phyloP scores from a whole-genome alignment of 345 rosid species.

The Carallia brachiata region DNA sequence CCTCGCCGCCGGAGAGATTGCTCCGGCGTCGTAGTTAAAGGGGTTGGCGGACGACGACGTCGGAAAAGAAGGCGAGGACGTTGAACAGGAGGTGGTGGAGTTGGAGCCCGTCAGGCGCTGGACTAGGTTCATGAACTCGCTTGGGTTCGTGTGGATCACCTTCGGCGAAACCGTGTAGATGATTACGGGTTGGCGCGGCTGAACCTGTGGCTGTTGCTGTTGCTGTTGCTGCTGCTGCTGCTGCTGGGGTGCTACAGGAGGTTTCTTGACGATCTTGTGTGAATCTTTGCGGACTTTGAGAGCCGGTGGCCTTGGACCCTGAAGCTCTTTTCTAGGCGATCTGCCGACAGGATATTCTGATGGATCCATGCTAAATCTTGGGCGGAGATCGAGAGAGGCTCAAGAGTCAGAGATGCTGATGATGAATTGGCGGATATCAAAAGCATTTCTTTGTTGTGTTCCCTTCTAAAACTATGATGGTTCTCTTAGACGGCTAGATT shows the following conservation, averaged over 20 bases:
- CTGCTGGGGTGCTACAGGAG: constrained; percentile 44
- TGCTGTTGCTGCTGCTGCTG: constrained; percentile 25
- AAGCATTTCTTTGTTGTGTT: constrained; percentile 16
- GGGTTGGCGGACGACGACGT: constrained; percentile 17
- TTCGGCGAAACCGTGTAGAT: constrained; percentile 86
- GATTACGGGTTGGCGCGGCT: constrained; percentile 61
- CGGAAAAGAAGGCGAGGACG: neutral
- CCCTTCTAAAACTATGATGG: neutral
- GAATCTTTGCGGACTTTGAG: constrained; percentile 70
- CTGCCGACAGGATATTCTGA: constrained; percentile 38
- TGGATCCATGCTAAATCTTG: constrained; percentile 33
- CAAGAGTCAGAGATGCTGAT: neutral
- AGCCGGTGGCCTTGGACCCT: constrained; percentile 80
- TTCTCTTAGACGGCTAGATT: neutral
- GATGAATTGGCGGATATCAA: constrained; percentile 3
- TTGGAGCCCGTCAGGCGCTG: constrained; percentile 84
- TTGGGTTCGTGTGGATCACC: constrained; percentile 80
- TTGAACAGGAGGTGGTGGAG: constrained; percentile 28
- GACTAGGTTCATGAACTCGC: constrained; percentile 77
- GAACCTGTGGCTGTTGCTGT: constrained; percentile 18
- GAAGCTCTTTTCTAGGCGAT: constrained; percentile 70
- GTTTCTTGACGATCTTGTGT: constrained; percentile 62
- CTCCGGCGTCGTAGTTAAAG: constrained; percentile 28
- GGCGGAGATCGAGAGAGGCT: neutral
- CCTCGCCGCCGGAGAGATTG: constrained; percentile 75